Percentiles rank a stretch among this genome's conserved stretches.
These are phyloP conservation scores for Blastomyces gilchristii DNA, from an alignment of 2,329 filamentous ascomycete species.

Conservation along the genomic window DNA sequence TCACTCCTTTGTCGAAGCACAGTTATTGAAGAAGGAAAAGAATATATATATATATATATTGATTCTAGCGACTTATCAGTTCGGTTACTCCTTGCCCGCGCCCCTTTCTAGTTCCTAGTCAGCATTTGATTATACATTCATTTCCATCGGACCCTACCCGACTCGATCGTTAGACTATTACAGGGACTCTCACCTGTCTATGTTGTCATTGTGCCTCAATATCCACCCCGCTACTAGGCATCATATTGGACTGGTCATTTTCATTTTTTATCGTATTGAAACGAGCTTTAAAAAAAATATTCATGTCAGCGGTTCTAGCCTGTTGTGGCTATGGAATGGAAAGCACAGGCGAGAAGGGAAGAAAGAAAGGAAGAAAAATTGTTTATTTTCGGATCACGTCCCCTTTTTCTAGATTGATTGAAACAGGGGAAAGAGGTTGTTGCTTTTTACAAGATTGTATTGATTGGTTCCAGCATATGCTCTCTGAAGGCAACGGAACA, in stretches of 20 bases:
- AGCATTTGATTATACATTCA: neutral
- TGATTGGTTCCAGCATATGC: neutral
- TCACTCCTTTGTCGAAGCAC: constrained; percentile 2
- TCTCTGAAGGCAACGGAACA: neutral
- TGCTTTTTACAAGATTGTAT: neutral
- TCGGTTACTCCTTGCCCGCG: neutral
- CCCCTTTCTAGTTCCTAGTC: neutral
- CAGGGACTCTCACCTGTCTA: neutral
- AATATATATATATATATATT: neutral
- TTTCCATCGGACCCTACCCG: neutral
- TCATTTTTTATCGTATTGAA: neutral
- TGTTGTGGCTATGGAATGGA: neutral
- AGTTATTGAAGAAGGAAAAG: neutral
- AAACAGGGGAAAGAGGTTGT: neutral
- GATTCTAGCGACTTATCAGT: neutral
- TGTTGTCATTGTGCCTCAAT: neutral
- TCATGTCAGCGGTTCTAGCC: neutral
- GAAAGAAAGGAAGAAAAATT: neutral
- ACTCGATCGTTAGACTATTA: neutral
- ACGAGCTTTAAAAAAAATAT: neutral
- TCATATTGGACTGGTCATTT: neutral
- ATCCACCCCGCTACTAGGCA: neutral
- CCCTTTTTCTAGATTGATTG: neutral
- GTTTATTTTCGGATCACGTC: neutral
- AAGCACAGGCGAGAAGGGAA: neutral